A percentile compares a stretch with the other conserved stretches of the same genome.
Evolutionary conservation across 768 basidiomycete genomes (phyloP).

Genomic region (Lactifluus subvellereus): DNA sequence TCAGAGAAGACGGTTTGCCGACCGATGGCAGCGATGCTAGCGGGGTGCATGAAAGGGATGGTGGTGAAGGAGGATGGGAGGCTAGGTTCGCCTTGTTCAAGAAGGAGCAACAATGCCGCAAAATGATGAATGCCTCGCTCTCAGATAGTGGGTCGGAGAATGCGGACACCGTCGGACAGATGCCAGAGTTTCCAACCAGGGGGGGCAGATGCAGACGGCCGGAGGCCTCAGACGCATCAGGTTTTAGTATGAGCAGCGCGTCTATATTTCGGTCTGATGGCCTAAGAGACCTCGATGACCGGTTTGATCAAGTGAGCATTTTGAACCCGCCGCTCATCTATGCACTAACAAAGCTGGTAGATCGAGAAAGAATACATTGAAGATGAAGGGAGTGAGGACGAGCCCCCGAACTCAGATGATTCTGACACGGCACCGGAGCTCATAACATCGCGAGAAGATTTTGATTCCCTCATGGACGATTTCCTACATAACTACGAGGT

Average conservation of each 20-base stretch:
- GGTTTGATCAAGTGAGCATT: slow-evolving; percentile 78
- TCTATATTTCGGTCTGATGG: slow-evolving; percentile 93
- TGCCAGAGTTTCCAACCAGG: slow-evolving; percentile 73
- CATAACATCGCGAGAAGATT: slow-evolving; percentile 80
- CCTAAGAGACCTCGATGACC: slow-evolving; percentile 82
- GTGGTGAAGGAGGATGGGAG: slow-evolving; percentile 56
- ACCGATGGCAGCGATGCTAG: slow-evolving; percentile 31
- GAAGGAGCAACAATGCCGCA: slow-evolving; percentile 32
- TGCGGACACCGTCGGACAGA: slow-evolving; percentile 72
- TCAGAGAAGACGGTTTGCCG: slow-evolving; percentile 47
- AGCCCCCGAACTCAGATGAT: slow-evolving; percentile 36
- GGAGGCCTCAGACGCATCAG: slow-evolving; percentile 79
- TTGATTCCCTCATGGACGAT: slow-evolving; percentile 86
- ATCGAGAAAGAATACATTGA: slow-evolving; percentile 75
- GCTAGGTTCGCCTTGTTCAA: slow-evolving; percentile 79
- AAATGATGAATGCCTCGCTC: slow-evolving; percentile 26
- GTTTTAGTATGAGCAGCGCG: slow-evolving; percentile 96
- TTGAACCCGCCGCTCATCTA: background rate
- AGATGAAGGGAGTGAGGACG: slow-evolving; percentile 45
- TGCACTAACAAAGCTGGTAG: slow-evolving; percentile 38
- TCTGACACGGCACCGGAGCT: slow-evolving; percentile 66
- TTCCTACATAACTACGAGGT: slow-evolving; percentile 91
- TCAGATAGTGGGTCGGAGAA: slow-evolving; percentile 61
- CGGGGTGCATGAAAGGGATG: slow-evolving; percentile 29
- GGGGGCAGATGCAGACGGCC: slow-evolving; percentile 71